These are phyloP conservation scores for Suillus clintonianus DNA, from an alignment of 768 basidiomycete species.

Conservation along the genomic window DNA sequence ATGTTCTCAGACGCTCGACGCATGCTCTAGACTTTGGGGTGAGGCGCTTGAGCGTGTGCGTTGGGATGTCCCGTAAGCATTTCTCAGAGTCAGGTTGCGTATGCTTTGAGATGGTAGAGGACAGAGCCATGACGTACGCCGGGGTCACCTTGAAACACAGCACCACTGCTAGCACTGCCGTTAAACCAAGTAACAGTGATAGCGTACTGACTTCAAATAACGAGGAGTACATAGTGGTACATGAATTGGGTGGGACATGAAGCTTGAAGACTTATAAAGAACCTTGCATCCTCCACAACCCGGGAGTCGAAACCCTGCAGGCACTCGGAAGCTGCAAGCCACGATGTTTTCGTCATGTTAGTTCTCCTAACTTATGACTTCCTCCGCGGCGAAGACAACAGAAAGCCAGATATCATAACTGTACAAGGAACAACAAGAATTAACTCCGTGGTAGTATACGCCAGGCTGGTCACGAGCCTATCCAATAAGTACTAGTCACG, in stretches of 20 bases:
- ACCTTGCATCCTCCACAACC: no score
- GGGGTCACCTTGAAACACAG: not conserved
- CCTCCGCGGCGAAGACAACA: no score
- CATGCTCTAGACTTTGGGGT: constrained; percentile 19
- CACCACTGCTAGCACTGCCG: not conserved
- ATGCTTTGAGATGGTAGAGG: not conserved
- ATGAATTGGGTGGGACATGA: not conserved
- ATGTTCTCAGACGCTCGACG: constrained; percentile 42
- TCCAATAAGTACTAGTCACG: no score
- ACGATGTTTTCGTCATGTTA: no score
- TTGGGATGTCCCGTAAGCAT: not conserved
- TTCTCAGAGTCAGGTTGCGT: not conserved
- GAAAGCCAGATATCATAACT: no score
- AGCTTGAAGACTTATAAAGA: no score
- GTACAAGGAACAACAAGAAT: no score
- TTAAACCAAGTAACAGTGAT: not conserved
- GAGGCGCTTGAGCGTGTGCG: not conserved
- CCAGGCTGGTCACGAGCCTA: no score
- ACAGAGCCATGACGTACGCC: not conserved
- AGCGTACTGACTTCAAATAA: not conserved
- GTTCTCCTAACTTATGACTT: no score
- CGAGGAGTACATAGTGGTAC: not conserved
- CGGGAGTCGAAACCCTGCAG: no score
- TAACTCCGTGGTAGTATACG: no score
- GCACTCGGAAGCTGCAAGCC: no score